Evolutionary conservation across 495 filamentous ascomycete species (phyloP).

Genomic region (Parathielavia appendiculata): DNA sequence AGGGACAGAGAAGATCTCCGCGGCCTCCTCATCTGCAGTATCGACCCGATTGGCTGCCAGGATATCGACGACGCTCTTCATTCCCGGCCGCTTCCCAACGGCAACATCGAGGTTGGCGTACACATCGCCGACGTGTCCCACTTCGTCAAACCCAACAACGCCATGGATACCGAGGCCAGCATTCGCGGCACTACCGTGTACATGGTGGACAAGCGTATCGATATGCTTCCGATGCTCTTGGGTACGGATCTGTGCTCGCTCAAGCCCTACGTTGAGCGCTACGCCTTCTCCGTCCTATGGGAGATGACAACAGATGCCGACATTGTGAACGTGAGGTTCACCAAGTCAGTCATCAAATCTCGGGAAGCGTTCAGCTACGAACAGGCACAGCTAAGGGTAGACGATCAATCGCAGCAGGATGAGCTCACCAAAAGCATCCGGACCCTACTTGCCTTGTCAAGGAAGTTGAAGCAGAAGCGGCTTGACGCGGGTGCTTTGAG

Average conservation of each 20-base stretch:
- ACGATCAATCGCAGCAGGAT: conserved; percentile 78
- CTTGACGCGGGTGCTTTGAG: conserved; percentile 94
- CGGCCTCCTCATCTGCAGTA: conserved; percentile 87
- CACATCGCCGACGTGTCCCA: conserved; percentile 98
- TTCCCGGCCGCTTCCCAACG: conserved; percentile 76
- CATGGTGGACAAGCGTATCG: conserved; percentile 96
- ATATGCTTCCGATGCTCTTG: conserved; percentile 94
- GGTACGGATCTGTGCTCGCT: conserved; percentile 95
- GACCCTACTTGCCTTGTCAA: conserved; percentile 77
- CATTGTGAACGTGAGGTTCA: conserved; percentile 75
- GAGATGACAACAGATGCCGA: conserved; percentile 82
- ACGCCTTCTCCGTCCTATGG: conserved; percentile 93
- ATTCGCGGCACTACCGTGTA: conserved; percentile 95
- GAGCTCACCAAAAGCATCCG: conserved; percentile 89
- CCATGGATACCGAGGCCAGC: conserved; percentile 94
- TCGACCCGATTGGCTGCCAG: conserved; percentile 92
- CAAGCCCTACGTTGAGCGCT: conserved; percentile 95
- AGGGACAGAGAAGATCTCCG: conserved; percentile 74
- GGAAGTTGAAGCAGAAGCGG: conserved; percentile 84
- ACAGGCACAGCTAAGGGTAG: conserved; percentile 86
- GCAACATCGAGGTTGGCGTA: conserved; percentile 95
- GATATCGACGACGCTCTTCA: conserved; percentile 98
- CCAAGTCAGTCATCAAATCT: conserved; percentile 97
- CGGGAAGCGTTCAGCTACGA: conserved; percentile 98
- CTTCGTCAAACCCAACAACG: conserved; percentile 93